Evolutionary conservation across 2,329 filamentous ascomycete species (phyloP), one percentile per base, ranked within the genome.

Genomic region (Plectosphaerella cucumerina): DNA sequence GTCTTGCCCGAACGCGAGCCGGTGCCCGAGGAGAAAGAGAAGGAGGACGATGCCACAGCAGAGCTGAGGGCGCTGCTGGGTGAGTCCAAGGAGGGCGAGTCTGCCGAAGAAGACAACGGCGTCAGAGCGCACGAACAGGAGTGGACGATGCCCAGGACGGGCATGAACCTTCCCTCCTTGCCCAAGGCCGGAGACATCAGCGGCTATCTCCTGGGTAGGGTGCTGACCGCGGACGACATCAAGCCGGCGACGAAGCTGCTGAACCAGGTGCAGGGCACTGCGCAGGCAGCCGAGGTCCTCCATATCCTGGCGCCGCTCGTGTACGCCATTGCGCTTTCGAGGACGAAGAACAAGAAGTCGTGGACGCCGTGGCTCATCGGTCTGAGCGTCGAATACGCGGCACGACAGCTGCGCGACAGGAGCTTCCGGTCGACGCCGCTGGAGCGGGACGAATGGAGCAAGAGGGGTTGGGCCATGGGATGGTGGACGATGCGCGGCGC

Each of bases 401-500:
- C 93, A 39, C 79, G 93, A n/a, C 91, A 97, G 69, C 75, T 99
- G 45, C 70, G 79, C 31, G 78, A 91, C 12, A 84, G 87, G 43
- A 86, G 90, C 26, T 74, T 94, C 54, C 81, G 89, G 47, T 91
- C 94, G 31, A 96, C 93, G 21, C 84, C 87, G 9, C 76, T 99
- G 17, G 94, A 99, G 71, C 84, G 86, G 51, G 93, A 97, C 59
- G 93, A 97, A 73, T 84, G 95, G 77, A 85, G 79, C 64, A 91
- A 90, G 70, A 80, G 94, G 56, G 91, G 89, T 37, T 96, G 91
- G 90, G 85, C 84, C 2, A 86, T 97, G 76, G 88, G 85, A 18
- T 97, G 94, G 93, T 99, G 94, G 94, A 73, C 81, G 22, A 94
- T 99, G 90, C 84, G 93, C 53, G 93, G 94, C n/a, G 91, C 92